phyloP scores from a whole-genome alignment of 805 yeast genomes.

The Suhomyces xylopsoci region DNA sequence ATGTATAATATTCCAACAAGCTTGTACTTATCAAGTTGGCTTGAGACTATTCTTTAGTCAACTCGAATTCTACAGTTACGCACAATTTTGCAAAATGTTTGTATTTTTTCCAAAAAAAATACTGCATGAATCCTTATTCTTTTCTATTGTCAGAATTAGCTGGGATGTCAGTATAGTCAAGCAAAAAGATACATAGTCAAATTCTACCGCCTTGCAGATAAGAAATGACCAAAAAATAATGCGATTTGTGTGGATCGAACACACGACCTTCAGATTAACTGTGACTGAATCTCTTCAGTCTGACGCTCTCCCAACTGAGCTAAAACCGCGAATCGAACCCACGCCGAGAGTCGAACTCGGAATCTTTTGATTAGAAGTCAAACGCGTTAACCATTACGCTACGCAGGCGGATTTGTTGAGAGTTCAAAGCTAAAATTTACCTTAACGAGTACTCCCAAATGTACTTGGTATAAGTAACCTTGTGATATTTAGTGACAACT shows the following conservation, averaged over 20 bases:
- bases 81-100: background rate
- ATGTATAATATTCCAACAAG: too few relatives aligned
- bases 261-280: conserved; percentile 39
- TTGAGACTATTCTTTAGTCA: too few relatives aligned
- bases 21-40: too few relatives aligned
- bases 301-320: conserved; percentile 39
- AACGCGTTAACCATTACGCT: conserved; percentile 68
- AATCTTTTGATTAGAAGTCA: conserved; percentile 65
- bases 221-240: background rate
- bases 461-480: too few relatives aligned
- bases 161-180: too few relatives aligned
- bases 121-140: too few relatives aligned
- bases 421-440: background rate
- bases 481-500: too few relatives aligned
- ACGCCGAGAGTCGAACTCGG: conserved; percentile 61
- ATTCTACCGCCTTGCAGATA: background rate
- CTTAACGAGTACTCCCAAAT: too few relatives aligned
- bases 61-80: too few relatives aligned
- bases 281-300: conserved; percentile 30
- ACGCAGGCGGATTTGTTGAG: conserved; percentile 39
- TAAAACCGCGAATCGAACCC: conserved; percentile 33
- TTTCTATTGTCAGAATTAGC: too few relatives aligned
- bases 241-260: background rate
- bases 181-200: background rate
- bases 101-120: too few relatives aligned